phyloP scores from a whole-genome alignment of 2,329 filamentous ascomycete genomes.

The Myriosclerotinia scirpicola region DNA sequence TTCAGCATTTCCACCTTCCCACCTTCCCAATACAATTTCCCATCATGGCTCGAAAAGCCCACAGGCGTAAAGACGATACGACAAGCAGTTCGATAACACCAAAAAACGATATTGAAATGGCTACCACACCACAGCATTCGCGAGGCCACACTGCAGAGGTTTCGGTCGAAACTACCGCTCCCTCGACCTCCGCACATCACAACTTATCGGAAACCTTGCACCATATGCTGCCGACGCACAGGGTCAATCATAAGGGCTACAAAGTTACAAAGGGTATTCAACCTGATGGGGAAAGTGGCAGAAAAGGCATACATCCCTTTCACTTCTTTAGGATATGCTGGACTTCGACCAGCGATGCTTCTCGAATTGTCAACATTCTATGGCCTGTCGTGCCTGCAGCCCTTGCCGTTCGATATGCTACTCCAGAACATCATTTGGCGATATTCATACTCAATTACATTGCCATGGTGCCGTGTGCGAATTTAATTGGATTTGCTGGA shows the following conservation, averaged over 20 bases:
- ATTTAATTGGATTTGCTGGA: slow-evolving; percentile 72
- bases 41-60: slow-evolving; percentile 11
- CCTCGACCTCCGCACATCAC: slow-evolving; percentile 17
- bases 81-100: background rate
- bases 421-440: slow-evolving; percentile 57
- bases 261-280: slow-evolving; percentile 43
- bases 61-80: slow-evolving; percentile 7
- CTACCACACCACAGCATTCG: slow-evolving; percentile 1
- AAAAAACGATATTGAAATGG: slow-evolving; percentile 23
- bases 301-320: slow-evolving; percentile 62
- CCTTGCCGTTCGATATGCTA: slow-evolving; percentile 60
- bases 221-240: slow-evolving; percentile 19
- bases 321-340: slow-evolving; percentile 65
- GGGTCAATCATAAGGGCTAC: slow-evolving; percentile 31
- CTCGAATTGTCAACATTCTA: slow-evolving; percentile 65
- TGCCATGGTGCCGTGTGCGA: slow-evolving; percentile 75
- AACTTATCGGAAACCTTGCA: slow-evolving; percentile 18
- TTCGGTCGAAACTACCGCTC: slow-evolving; percentile 18
- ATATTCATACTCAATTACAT: slow-evolving; percentile 72
- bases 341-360: slow-evolving; percentile 62
- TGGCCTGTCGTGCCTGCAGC: slow-evolving; percentile 75
- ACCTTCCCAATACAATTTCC: background rate
- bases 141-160: slow-evolving; percentile 18
- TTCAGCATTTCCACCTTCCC: background rate
- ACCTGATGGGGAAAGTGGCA: slow-evolving; percentile 66